Evolutionary conservation across 495 filamentous ascomycete species (phyloP).

Genomic region (Penicillium cosmopolitanum): DNA sequence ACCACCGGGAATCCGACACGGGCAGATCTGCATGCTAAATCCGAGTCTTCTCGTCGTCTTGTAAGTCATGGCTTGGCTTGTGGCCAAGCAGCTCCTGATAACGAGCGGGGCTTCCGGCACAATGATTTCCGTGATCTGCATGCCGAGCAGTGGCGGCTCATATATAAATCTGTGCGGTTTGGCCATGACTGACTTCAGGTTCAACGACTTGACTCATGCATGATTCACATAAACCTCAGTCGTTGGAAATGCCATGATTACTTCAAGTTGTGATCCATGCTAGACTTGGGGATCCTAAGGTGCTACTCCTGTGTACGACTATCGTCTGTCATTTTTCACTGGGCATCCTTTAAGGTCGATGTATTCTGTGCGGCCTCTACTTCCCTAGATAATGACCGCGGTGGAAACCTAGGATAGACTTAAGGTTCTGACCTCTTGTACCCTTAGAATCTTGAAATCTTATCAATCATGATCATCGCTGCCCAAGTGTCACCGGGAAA

Average conservation of each 20-base stretch:
- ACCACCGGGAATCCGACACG: neutral
- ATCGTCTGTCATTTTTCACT: no score
- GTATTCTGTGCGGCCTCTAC: no score
- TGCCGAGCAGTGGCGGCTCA: neutral
- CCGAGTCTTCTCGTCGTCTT: neutral
- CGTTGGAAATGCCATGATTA: no score
- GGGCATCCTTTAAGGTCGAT: no score
- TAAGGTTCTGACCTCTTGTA: neutral
- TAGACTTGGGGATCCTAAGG: no score
- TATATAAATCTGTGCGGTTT: neutral
- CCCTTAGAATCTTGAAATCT: neutral
- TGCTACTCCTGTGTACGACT: no score
- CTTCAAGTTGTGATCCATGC: no score
- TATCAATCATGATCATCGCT: conserved; percentile 5
- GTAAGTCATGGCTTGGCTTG: no score
- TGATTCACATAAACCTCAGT: no score
- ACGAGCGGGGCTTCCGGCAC: conserved; percentile 6
- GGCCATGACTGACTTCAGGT: neutral
- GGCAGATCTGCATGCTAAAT: neutral
- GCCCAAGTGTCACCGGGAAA: neutral
- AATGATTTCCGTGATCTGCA: conserved; percentile 11
- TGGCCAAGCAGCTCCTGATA: neutral
- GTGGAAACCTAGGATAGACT: no score
- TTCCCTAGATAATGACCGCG: no score
- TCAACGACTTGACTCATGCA: neutral